Percentiles rank a stretch among this genome's conserved stretches.
Evolutionary conservation across 495 filamentous ascomycete species (phyloP).

Genomic region (Trichodelitschia bisporula): DNA sequence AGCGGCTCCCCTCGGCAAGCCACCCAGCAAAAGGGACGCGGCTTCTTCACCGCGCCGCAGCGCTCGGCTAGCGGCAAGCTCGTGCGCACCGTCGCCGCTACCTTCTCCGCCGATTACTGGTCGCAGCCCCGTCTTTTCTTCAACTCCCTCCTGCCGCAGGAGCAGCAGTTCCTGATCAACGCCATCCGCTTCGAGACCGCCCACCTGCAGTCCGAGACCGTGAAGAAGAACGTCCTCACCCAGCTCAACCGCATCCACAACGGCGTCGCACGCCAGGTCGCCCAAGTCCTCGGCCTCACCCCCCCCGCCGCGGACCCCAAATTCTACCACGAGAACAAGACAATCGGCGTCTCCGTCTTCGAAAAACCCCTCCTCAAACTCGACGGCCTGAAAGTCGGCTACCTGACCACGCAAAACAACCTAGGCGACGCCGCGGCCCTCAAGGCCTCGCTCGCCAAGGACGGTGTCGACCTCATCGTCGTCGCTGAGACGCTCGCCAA

Average conservation of each 20-base stretch:
- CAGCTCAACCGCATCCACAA: constrained; percentile 52
- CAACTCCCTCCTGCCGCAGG: constrained; percentile 44
- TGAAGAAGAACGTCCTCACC: constrained; percentile 36
- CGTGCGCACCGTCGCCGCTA: constrained; percentile 31
- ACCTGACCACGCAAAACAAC: constrained; percentile 23
- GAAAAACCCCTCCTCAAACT: constrained; percentile 29
- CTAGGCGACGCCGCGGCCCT: constrained; percentile 18
- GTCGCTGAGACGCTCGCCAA: constrained; percentile 33
- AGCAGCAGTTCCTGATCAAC: constrained; percentile 58
- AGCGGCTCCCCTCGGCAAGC: constrained; percentile 39
- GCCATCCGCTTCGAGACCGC: constrained; percentile 52
- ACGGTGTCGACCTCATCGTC: constrained; percentile 30
- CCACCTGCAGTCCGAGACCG: constrained; percentile 27
- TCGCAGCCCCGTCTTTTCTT: constrained; percentile 52
- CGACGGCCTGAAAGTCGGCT: constrained; percentile 39
- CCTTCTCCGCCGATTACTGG: constrained; percentile 47
- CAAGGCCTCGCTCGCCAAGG: constrained; percentile 18
- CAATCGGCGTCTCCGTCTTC: constrained; percentile 35
- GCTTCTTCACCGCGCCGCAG: constrained; percentile 48
- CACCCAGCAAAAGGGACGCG: constrained; percentile 32
- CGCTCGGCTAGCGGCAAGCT: constrained; percentile 29
- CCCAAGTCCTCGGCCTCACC: constrained; percentile 27
- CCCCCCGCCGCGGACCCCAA: constrained; percentile 25
- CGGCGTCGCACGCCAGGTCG: constrained; percentile 42
- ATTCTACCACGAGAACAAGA: constrained; percentile 50